Evolutionary conservation across 208 protist species (phyloP).

Genomic region (Leishmania tropica): DNA sequence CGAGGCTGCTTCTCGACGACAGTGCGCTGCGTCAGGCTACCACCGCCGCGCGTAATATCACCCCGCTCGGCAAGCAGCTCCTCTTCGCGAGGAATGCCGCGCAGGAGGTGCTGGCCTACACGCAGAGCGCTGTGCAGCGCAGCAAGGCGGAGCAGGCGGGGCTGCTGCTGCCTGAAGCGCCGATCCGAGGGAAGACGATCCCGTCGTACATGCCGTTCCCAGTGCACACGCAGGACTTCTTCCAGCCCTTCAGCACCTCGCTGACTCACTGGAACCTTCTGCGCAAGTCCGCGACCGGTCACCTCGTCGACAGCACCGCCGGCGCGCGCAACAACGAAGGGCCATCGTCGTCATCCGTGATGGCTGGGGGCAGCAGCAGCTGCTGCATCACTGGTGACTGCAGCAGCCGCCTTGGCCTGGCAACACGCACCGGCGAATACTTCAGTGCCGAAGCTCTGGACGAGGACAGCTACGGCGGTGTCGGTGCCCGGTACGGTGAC

Average conservation of each 20-base stretch:
- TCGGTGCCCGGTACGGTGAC: not conserved
- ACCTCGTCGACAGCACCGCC: slow-evolving; percentile 35
- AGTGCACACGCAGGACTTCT: slow-evolving; percentile 61
- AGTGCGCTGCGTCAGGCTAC: slow-evolving; percentile 65
- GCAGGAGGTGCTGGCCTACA: slow-evolving; percentile 54
- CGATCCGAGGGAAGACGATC: slow-evolving; percentile 65
- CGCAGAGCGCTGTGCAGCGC: slow-evolving; percentile 65
- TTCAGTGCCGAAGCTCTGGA: not conserved
- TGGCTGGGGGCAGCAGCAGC: slow-evolving; percentile 1
- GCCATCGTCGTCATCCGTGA: slow-evolving; percentile 8
- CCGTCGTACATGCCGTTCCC: slow-evolving; percentile 70
- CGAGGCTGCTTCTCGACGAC: slow-evolving; percentile 20
- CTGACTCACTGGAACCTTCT: slow-evolving; percentile 81
- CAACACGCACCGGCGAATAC: slow-evolving; percentile 1
- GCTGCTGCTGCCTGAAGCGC: slow-evolving; percentile 55
- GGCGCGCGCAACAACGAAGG: slow-evolving; percentile 21
- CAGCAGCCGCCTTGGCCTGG: slow-evolving; percentile 2
- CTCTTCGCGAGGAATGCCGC: slow-evolving; percentile 66
- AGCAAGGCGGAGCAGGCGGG: slow-evolving; percentile 62
- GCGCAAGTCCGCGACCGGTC: slow-evolving; percentile 68
- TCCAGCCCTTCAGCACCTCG: slow-evolving; percentile 79
- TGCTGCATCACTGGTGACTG: slow-evolving; percentile 9
- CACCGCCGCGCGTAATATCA: slow-evolving; percentile 65
- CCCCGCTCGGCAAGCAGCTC: slow-evolving; percentile 76
- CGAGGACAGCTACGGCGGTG: slow-evolving; percentile 4